These are phyloP conservation scores for Nemania serpens DNA, from an alignment of 2,329 filamentous ascomycete genomes.

Conservation along the genomic window DNA sequence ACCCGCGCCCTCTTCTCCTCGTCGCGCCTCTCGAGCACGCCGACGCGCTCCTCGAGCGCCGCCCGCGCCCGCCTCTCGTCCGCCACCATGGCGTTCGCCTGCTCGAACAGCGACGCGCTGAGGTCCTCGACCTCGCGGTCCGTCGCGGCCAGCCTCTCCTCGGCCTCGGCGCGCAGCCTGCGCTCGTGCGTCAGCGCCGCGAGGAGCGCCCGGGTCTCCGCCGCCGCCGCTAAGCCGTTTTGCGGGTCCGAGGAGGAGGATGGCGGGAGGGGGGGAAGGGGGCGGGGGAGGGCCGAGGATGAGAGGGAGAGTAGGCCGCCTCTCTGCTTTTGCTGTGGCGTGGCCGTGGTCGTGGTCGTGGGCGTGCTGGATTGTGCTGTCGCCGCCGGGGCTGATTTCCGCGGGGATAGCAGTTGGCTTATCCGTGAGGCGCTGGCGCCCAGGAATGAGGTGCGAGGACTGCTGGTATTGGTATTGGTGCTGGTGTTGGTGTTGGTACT, in stretches of 20 bases:
- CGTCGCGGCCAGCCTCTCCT: conserved; percentile 68
- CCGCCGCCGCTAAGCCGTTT: too few species aligned
- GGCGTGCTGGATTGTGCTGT: conserved; percentile 34
- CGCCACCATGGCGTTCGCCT: conserved; percentile 88
- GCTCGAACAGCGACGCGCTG: conserved; percentile 74
- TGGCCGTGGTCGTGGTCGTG: conserved; percentile 35
- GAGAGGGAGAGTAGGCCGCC: conserved; percentile 10
- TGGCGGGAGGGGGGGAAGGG: conserved; percentile 25
- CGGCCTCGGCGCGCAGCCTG: conserved; percentile 68
- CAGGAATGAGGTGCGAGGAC: conserved; percentile 39
- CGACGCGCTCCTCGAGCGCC: conserved; percentile 71
- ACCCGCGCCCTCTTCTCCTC: conserved; percentile 70
- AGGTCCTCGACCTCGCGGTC: conserved; percentile 79
- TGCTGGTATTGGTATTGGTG: conserved; percentile 29
- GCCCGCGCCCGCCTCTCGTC: conserved; percentile 72
- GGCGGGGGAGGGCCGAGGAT: conserved; percentile 31
- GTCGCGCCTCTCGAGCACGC: conserved; percentile 70
- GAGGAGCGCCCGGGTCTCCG: conserved; percentile 57
- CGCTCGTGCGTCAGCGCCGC: conserved; percentile 70
- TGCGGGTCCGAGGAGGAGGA: too few species aligned
- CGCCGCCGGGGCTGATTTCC: conserved; percentile 38
- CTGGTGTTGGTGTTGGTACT: conserved; percentile 27
- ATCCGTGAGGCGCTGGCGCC: conserved; percentile 41
- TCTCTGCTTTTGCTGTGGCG: conserved; percentile 7
- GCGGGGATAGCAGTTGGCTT: conserved; percentile 40